phyloP scores from a whole-genome alignment of 2,329 filamentous ascomycete species.

The Verticillium isaacii region DNA sequence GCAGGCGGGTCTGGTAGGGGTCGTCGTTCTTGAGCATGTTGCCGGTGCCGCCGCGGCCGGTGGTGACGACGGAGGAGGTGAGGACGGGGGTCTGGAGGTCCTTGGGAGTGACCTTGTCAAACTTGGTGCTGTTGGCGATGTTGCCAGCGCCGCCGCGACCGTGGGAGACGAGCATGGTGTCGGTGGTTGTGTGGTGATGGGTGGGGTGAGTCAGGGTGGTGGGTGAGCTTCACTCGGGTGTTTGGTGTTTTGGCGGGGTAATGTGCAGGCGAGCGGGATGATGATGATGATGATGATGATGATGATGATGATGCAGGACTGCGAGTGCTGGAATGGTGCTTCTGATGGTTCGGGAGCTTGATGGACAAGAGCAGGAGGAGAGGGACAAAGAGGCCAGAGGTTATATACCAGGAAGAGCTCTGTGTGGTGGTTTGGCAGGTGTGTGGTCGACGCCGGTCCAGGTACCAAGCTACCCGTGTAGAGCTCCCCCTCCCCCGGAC shows the following conservation, averaged over 20 bases:
- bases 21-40: slow-evolving; percentile 80
- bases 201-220: background rate
- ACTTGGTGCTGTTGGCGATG: slow-evolving; percentile 52
- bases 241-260: background rate
- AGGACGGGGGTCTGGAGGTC: slow-evolving; percentile 80
- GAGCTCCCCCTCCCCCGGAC: background rate
- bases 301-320: background rate
- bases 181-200: background rate
- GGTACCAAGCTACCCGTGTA: too few species aligned
- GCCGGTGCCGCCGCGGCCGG: slow-evolving; percentile 80
- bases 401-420: slow-evolving; percentile 7
- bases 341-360: background rate
- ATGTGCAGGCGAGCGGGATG: background rate
- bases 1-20: slow-evolving; percentile 66
- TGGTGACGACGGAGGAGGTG: slow-evolving; percentile 80
- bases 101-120: slow-evolving; percentile 43
- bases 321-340: background rate
- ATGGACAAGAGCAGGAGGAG: background rate
- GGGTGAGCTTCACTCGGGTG: background rate
- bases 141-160: slow-evolving; percentile 78
- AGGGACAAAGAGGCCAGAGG: slow-evolving; percentile 1
- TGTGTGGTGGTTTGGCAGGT: background rate
- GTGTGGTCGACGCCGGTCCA: background rate
- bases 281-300: background rate
- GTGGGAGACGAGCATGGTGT: slow-evolving; percentile 51